Base-by-base conservation (phyloP, 768 basidiomycete genomes). In the Pleurotus djamor region DNA sequence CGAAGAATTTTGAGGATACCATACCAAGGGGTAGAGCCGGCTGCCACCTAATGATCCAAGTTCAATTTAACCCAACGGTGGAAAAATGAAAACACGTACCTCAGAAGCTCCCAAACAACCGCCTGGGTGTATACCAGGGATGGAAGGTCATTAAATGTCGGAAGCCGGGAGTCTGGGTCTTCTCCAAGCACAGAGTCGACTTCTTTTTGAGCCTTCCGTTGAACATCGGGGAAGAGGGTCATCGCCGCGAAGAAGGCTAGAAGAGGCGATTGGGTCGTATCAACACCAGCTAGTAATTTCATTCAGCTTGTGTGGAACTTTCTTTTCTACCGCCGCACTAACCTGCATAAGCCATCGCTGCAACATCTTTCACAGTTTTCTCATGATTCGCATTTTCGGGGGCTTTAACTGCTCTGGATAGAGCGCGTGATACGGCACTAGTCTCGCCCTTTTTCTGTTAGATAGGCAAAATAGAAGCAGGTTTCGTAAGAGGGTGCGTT, bases 151-250 rank as follows among this genome's bases (percentile, higher is more conserved):
- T 50, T 17, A 7, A 50, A 50, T 14, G 21, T 50, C 2, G 49
- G 49, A 32, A 34, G 28, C 14, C 49, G 49, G 21, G 49, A 28
- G 14, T 13, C 49, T 6, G 33, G 28, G 6, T 33, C 21, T 14
- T 41, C 38, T 28, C 21, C 21, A 28, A 28, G 21, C 21, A 28
- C 21, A 35, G 70, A 59, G 58, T 79, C 76, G 48, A 78, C 68
- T 64, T 78, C 78, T 35, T 65, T 68, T 38, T 76, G 76, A 3
- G 75, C 78, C 63, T 68, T 71, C 52, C 66, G 67, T 61, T 72
- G 76, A n/a, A 48, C 68, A 5, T 74, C 75, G 0, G 77, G 78
- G 60, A 71, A 72, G 34, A 75, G 61, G 6, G 69, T 68, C 72
- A 78, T 66, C 5, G 75, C 76, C 50, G 78, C 59, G 59, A 75